Evolutionary conservation across 2,329 filamentous ascomycete genomes (phyloP).

Genomic region (Aspergillus quadricinctus): DNA sequence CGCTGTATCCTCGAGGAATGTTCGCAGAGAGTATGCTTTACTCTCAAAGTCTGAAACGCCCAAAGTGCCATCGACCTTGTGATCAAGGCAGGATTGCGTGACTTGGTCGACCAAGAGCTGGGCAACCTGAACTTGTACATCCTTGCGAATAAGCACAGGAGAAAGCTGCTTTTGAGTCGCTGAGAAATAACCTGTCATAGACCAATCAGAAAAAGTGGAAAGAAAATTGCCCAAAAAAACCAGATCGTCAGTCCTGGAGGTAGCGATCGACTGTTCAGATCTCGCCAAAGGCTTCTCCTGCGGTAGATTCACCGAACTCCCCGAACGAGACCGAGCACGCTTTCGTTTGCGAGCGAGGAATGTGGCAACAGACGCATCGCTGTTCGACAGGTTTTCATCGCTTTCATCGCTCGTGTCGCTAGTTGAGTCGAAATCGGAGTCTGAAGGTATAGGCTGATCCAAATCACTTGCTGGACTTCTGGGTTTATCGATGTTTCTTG

Average conservation of each 20-base stretch:
- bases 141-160: conserved; percentile 31
- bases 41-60: conserved; percentile 26
- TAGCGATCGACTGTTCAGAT: conserved; percentile 15
- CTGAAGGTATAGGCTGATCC: conserved; percentile 13
- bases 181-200: conserved; percentile 38
- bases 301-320: conserved; percentile 25
- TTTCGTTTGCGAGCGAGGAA: conserved; percentile 30
- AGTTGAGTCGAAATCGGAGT: conserved; percentile 25
- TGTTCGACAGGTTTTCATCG: conserved; percentile 22
- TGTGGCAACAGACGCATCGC: conserved; percentile 14
- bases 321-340: conserved; percentile 29
- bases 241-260: conserved; percentile 26
- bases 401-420: conserved; percentile 25
- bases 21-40: conserved; percentile 19
- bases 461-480: conserved; percentile 6
- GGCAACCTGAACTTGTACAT: conserved; percentile 36
- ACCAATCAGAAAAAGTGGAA: conserved; percentile 37
- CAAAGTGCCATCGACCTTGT: conserved; percentile 26
- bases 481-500: conserved; percentile 4
- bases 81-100: conserved; percentile 41
- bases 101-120: conserved; percentile 42
- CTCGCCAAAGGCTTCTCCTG: conserved; percentile 21
- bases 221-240: conserved; percentile 37
- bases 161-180: conserved; percentile 26
- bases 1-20: conserved; percentile 24